Conservation (phyloP, 2,329 filamentous ascomycete genomes). For the Neonectria ditissima region DNA sequence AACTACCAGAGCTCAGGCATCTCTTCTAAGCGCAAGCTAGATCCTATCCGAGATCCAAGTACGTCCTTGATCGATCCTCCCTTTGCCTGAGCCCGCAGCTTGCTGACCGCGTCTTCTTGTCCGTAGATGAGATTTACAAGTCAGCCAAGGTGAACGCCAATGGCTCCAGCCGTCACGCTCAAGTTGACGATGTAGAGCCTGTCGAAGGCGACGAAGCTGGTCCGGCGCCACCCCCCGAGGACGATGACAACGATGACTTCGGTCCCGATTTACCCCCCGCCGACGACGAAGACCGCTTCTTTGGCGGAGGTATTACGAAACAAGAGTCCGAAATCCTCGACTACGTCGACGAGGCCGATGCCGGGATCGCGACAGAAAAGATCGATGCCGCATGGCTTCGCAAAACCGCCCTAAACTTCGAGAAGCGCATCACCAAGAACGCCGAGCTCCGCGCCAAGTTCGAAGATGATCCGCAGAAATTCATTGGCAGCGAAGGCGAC, state of each 20-base stretch:
- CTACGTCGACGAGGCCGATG: conserved; percentile 75
- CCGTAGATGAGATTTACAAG: conserved; percentile 72
- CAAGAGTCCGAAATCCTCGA: conserved; percentile 87
- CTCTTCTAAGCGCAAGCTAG: conserved; percentile 72
- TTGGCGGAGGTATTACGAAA: conserved; percentile 87
- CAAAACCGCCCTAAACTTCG: conserved; percentile 83
- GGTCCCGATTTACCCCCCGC: conserved; percentile 59
- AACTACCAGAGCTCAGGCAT: conserved; percentile 51
- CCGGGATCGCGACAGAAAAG: conserved; percentile 69
- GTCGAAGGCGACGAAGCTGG: conserved; percentile 65
- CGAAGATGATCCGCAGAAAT: conserved; percentile 82
- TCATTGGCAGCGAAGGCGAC: conserved; percentile 88
- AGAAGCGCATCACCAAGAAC: conserved; percentile 92
- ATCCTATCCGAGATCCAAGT: conserved; percentile 73
- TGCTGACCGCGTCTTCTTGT: conserved; percentile 9
- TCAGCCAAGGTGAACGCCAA: conserved; percentile 65
- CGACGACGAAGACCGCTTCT: conserved; percentile 91
- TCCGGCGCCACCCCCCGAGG: conserved; percentile 60
- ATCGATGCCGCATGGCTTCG: conserved; percentile 88
- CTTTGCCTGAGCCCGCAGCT: neutral
- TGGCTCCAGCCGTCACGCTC: conserved; percentile 58
- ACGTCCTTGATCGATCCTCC: conserved; percentile 43
- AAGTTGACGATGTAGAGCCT: conserved; percentile 57
- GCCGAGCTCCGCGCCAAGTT: conserved; percentile 88
- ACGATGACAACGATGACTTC: conserved; percentile 64